These are phyloP conservation scores for Entoloma clypeatum DNA, from an alignment of 1,284 basidiomycete genomes.

Conservation along the genomic window DNA sequence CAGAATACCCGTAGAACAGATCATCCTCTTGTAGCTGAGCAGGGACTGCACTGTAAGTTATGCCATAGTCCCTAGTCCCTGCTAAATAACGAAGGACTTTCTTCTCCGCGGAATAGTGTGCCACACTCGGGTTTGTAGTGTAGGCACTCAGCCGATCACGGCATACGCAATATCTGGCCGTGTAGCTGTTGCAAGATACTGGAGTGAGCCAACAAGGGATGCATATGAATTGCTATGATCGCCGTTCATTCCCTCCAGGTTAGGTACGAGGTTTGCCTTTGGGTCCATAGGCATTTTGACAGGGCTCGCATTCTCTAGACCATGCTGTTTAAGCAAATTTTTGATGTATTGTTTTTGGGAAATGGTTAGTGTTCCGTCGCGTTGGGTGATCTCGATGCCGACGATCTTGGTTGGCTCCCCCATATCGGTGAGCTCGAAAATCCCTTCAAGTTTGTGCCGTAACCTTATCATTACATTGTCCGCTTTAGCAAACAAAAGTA, in stretches of 20 bases:
- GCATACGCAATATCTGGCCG: constrained; percentile 26
- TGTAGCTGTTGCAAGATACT: constrained; percentile 27
- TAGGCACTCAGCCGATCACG: constrained; percentile 13
- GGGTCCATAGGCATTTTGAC: constrained; percentile 15
- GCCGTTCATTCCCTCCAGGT: too few relatives aligned
- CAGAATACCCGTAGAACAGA: constrained; percentile 28
- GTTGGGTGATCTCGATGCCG: constrained; percentile 32
- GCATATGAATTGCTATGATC: too few relatives aligned
- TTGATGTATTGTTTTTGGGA: constrained; percentile 17
- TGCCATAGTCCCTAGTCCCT: constrained; percentile 1
- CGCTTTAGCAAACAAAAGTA: constrained; percentile 20
- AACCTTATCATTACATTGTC: constrained; percentile 16
- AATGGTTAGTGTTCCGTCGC: constrained; percentile 18
- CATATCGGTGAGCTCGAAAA: constrained; percentile 29
- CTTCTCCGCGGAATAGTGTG: constrained; percentile 16
- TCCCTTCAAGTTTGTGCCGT: constrained; percentile 20
- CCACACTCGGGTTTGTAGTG: constrained; percentile 15
- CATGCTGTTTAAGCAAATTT: constrained; percentile 14
- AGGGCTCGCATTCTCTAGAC: constrained; percentile 15
- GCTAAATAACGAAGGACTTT: constrained; percentile 5
- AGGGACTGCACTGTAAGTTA: constrained; percentile 5
- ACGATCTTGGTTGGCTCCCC: constrained; percentile 30
- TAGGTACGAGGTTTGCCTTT: constrained; percentile 8
- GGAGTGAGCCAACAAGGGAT: constrained; percentile 28
- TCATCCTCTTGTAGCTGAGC: constrained; percentile 15